These are phyloP conservation scores for Debaryomyces subglobosus DNA, from an alignment of 1,139 yeast species.

Conservation along the genomic window DNA sequence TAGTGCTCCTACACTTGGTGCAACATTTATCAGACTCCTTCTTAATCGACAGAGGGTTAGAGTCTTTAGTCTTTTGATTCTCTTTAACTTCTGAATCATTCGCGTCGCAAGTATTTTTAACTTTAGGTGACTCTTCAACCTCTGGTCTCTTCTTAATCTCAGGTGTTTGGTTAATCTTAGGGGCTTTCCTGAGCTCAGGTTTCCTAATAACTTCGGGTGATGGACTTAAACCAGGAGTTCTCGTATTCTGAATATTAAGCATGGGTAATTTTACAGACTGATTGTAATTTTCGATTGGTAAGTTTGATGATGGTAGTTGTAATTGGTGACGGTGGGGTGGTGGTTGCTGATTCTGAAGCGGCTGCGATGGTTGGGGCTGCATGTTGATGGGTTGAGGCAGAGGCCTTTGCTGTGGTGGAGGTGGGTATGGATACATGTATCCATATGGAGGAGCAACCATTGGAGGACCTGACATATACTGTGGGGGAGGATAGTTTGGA, in stretches of 20 bases:
- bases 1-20: slow-evolving; percentile 9
- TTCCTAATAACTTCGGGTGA: not conserved
- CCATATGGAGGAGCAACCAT: slow-evolving; percentile 3
- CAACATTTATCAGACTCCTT: slow-evolving; percentile 12
- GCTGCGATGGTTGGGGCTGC: slow-evolving; percentile 10
- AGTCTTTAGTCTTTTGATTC: not conserved
- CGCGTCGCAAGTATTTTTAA: not conserved
- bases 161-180: too few relatives aligned
- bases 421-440: slow-evolving; percentile 5
- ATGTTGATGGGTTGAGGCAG: slow-evolving; percentile 26
- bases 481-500: slow-evolving; percentile 11
- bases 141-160: not conserved
- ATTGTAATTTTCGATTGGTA: not conserved
- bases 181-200: not conserved
- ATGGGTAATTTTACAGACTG: not conserved
- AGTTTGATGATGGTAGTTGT: not conserved
- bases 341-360: slow-evolving; percentile 17
- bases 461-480: slow-evolving; percentile 7
- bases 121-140: not conserved
- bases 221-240: not conserved
- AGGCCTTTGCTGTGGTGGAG: slow-evolving; percentile 11
- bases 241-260: not conserved
- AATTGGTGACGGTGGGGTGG: not conserved
- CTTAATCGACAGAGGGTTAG: not conserved
- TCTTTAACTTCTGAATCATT: not conserved